Conservation (phyloP, 441 rosid genomes). For the Brassica balearica region DNA sequence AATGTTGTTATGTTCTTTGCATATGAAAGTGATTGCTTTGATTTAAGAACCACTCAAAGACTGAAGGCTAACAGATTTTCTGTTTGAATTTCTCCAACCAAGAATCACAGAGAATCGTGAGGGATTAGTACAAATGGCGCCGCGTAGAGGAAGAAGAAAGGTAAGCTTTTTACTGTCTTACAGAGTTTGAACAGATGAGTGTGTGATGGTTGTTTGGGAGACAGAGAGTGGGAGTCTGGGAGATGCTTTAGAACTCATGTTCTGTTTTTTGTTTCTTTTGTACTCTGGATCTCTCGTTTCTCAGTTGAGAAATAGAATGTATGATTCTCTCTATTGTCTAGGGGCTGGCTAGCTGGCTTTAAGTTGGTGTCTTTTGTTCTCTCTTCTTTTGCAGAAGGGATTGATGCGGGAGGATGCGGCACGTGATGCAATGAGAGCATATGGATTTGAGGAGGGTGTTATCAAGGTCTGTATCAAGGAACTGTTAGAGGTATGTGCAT, state of each 20-base stretch:
- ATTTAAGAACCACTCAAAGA: constrained; percentile 9
- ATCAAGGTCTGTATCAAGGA: constrained; percentile 42
- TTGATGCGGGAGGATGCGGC: constrained; percentile 56
- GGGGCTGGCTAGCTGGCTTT: not conserved
- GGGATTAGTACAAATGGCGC: constrained; percentile 22
- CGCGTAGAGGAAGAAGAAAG: constrained; percentile 33
- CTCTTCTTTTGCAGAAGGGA: constrained; percentile 15
- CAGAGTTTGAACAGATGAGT: not conserved
- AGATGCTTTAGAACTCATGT: too few species aligned
- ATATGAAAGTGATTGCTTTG: constrained; percentile 4
- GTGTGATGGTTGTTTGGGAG: constrained; percentile 7
- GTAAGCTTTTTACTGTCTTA: constrained; percentile 9
- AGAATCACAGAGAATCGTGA: not conserved
- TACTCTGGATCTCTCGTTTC: too few species aligned
- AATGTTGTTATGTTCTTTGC: not conserved
- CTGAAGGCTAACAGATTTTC: not conserved
- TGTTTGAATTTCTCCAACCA: constrained; percentile 2
- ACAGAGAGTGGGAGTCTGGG: too few species aligned
- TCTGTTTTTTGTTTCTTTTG: too few species aligned
- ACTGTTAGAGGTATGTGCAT: constrained; percentile 47
- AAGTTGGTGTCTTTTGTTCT: not conserved
- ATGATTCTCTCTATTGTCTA: constrained; percentile 7
- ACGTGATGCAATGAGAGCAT: constrained; percentile 50
- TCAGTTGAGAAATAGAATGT: not conserved
- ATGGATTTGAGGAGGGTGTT: constrained; percentile 45